Percentiles rank a stretch among this genome's conserved stretches.
These are phyloP conservation scores for Cladosporium sp. DNA, from an alignment of 2,329 filamentous ascomycete species.

Conservation along the genomic window DNA sequence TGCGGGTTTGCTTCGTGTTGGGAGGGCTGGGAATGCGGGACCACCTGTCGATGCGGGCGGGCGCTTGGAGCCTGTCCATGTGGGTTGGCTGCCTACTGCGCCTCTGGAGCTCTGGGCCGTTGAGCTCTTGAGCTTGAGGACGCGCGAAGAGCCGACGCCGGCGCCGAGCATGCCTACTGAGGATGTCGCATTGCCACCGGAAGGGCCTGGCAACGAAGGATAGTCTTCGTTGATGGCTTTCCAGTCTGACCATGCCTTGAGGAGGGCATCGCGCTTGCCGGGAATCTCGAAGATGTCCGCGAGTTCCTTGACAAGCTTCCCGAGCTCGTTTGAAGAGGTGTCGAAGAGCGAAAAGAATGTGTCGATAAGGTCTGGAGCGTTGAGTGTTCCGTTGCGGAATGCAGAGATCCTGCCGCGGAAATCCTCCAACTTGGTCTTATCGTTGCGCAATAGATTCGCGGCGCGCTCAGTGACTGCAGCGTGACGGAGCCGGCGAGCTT, in stretches of 20 bases:
- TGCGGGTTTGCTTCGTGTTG: slow-evolving; percentile 16
- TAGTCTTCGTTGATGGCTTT: slow-evolving; percentile 95
- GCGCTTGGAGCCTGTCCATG: slow-evolving; percentile 45
- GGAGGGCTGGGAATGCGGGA: slow-evolving; percentile 24
- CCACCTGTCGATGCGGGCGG: slow-evolving; percentile 13
- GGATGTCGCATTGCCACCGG: slow-evolving; percentile 57
- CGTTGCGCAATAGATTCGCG: slow-evolving; percentile 70
- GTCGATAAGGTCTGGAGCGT: slow-evolving; percentile 73
- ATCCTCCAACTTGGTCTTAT: slow-evolving; percentile 63
- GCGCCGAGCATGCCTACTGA: slow-evolving; percentile 39
- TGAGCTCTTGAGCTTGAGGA: slow-evolving; percentile 63
- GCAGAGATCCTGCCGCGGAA: slow-evolving; percentile 77
- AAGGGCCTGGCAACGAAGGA: slow-evolving; percentile 72
- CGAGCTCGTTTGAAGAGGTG: slow-evolving; percentile 70
- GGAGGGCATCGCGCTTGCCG: slow-evolving; percentile 63
- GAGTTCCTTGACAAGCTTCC: slow-evolving; percentile 83
- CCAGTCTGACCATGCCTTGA: slow-evolving; percentile 91
- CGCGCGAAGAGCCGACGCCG: slow-evolving; percentile 53
- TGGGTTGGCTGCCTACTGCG: slow-evolving; percentile 49
- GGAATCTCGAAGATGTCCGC: slow-evolving; percentile 88
- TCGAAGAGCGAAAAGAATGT: slow-evolving; percentile 82
- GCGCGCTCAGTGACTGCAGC: slow-evolving; percentile 81
- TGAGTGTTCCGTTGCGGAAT: slow-evolving; percentile 64
- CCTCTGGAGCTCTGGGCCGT: slow-evolving; percentile 62
- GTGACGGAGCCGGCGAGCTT: slow-evolving; percentile 73